Conservation (phyloP, 2,329 filamentous ascomycete genomes). For the Calonectria henricotiae region DNA sequence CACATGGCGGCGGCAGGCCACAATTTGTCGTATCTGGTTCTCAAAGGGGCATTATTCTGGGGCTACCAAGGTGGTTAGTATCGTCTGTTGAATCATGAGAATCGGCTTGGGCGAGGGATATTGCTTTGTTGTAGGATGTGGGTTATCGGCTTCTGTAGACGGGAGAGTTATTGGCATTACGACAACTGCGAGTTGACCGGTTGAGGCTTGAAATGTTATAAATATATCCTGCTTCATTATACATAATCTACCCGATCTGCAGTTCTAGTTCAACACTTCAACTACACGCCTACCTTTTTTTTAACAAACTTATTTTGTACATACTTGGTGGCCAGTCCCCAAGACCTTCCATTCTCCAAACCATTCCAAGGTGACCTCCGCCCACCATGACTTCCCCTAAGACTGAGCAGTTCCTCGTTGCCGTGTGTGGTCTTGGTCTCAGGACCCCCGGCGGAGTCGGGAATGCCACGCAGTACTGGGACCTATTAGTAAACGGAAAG, state of each 20-base stretch:
- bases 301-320: background rate
- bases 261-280: conserved; percentile 21
- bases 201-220: conserved; percentile 3
- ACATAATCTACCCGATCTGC: background rate
- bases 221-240: background rate
- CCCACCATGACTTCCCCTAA: background rate
- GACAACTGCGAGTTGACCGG: background rate
- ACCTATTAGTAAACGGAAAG: conserved; percentile 48
- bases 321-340: background rate
- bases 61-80: background rate
- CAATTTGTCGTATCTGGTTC: background rate
- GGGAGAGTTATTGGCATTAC: background rate
- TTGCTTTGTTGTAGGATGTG: too few species aligned
- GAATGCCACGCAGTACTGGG: conserved; percentile 47
- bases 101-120: too few species aligned
- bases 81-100: background rate
- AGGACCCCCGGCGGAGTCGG: conserved; percentile 49
- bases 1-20: background rate
- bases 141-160: background rate
- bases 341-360: background rate
- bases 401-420: conserved; percentile 33
- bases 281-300: background rate
- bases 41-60: background rate
- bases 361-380: background rate
- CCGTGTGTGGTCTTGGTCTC: conserved; percentile 53